Base-by-base conservation (phyloP, 1,139 yeast species). In the Candida neerlandica region DNA sequence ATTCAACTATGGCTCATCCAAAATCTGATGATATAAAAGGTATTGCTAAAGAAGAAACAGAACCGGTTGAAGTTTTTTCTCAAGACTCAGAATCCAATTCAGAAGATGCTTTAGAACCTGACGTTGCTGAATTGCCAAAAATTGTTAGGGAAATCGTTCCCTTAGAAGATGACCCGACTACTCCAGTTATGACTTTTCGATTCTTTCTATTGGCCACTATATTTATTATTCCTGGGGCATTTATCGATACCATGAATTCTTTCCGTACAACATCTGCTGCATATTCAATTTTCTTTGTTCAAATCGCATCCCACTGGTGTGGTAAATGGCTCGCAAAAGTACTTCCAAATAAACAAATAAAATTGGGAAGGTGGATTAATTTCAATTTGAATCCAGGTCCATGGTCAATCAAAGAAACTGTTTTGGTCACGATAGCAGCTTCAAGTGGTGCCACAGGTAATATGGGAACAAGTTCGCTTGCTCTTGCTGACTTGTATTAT, bases 261-360 rank as follows among this genome's bases (percentile, higher is more conserved):
- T 77, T 65, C 58, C 61, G 82, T 52, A 76, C 81, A 2, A 77
- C 81, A 0, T 67, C 78, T 30, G 80, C 80, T 9, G 74, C 78
- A 1, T 76, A 75, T 50, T 73, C 79, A 33, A 73, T 76, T 27
- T 67, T 76, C 45, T 75, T 76, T 56, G 81, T 76, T 0, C 81
- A 76, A 53, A 69, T 77, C 47, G 71, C 71, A 3, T 63, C 74
- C 3, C 76, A 76, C 56, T 76, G 77, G 65, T 56, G 65, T 11
- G 81, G 81, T 1, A 65, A 69, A 48, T 72, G 70, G 67, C 52
- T 76, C 40, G 76, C 81, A 0, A 56, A 52, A 41, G 63, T 62
- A 0, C 54, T 75, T 7, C 80, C 80, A 0, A 51, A 58, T n/a
- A 65, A 61, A 43, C 53, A 55, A 19, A 54, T 70, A 23, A 57